Evolutionary conservation across 106 monocot genomes (phyloP), one percentile per base, ranked within the genome.

Genomic region (Triglochin maritima): DNA sequence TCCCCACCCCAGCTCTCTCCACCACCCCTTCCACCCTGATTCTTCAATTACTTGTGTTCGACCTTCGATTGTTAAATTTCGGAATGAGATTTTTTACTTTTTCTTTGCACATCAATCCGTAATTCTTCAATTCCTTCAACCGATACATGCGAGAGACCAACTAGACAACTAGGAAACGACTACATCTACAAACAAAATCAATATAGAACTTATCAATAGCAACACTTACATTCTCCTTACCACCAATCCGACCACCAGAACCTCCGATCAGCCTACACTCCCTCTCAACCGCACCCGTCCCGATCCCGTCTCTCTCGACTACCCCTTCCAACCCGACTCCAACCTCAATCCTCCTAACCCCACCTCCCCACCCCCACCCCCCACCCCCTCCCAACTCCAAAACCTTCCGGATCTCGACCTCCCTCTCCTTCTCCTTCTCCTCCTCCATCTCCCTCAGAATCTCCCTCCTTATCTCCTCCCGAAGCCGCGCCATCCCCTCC

Each of bases 371-470:
- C 29, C 14, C 17, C 59, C 15, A 50, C 13, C 15, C 17, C 46
- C 2, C 10, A 3, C 12, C 9, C 10, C 9, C 5, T 49, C 60
- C 9, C 6, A 4, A 3, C 9, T 50, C 62, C 72, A 46, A n/a
- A 4, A 13, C 14, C 10, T 29, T 44, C 16, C 55, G 52, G 8
- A 72, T 44, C 46, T 63, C 53, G 5, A 72, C 5, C 72, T 63
- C 63, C 51, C 72, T 63, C 63, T 63, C 17, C 15, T 63, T 44
- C 72, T 63, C 72, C 4, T 63, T 54, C 7, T 55, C 63, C 53
- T 63, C 45, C 4, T 6, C 44, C 60, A 63, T 54, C 14, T 72
- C 72, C 54, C 54, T 41, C 63, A 42, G 5, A 42, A 62, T 8
- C 62, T 53, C 63, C 72, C 46, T 53, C 72, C 4, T 49, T 1